Evolutionary conservation across 805 yeast species (phyloP).

Genomic region (Komagataella pseudopastoris): DNA sequence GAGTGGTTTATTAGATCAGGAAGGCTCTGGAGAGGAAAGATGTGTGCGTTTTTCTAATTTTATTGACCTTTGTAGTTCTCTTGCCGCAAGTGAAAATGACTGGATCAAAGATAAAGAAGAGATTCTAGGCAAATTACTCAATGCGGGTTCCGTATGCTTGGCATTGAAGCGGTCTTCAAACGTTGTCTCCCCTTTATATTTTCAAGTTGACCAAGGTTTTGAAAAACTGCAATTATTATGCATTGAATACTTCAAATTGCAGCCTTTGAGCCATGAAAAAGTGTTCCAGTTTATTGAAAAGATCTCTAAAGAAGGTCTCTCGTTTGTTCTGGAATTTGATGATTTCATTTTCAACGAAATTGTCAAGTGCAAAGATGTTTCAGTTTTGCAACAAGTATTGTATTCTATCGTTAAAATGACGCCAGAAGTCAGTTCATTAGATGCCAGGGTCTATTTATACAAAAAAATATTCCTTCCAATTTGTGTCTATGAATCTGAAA

Average conservation of each 20-base stretch:
- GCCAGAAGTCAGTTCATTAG: conserved; percentile 26
- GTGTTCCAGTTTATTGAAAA: conserved; percentile 27
- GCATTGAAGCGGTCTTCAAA: conserved; percentile 25
- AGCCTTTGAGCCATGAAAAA: conserved; percentile 12
- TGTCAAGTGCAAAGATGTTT: conserved; percentile 33
- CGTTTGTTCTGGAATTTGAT: conserved; percentile 32
- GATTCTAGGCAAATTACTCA: conserved; percentile 26
- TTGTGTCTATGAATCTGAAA: conserved; percentile 46
- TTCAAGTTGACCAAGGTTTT: conserved; percentile 61
- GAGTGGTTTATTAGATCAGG: conserved; percentile 31
- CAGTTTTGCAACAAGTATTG: conserved; percentile 31
- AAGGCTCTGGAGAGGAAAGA: conserved; percentile 36
- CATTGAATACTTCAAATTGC: conserved; percentile 19
- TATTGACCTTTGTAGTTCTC: conserved; percentile 47
- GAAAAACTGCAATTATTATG: conserved; percentile 42
- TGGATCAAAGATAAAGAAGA: conserved; percentile 48
- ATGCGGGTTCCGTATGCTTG: conserved; percentile 28
- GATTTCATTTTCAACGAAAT: conserved; percentile 44
- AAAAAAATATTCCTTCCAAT: conserved; percentile 54
- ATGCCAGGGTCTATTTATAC: conserved; percentile 48
- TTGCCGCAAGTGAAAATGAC: conserved; percentile 26
- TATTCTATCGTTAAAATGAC: conserved; percentile 37
- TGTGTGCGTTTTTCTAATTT: conserved; percentile 61
- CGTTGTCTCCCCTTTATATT: conserved; percentile 44
- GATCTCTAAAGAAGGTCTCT: conserved; percentile 30